Evolutionary conservation across 768 basidiomycete genomes (phyloP), one percentile per base, ranked within the genome.

Genomic region (Pleurotus citrinopileatus): DNA sequence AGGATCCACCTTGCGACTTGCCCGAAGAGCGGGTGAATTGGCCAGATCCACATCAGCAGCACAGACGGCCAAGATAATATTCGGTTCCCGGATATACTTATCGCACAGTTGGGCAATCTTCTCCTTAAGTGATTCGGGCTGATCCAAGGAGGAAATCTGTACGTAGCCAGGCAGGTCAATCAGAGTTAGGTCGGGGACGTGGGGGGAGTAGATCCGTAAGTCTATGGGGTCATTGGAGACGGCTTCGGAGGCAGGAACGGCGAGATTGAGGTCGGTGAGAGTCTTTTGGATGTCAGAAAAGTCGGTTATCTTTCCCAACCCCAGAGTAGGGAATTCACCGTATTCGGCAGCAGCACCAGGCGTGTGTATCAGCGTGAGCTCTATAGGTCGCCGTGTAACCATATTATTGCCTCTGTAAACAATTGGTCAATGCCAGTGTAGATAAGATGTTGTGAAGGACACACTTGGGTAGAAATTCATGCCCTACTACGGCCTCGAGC

Each of bases 81-180:
- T 99, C n/a, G 97, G 96, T 66, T 98, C 94, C n/a, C 91, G 85
- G 62, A 99, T 99, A 68, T 99, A 99, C 66, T 87, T 91, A 54
- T 98, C 97, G 70, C 97, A 98, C 0, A 99, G 75, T 7, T 66
- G 62, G 0, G 89, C 76, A 57, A 99, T 96, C 70, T 98, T 96
- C 64, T 96, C 93, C 67, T 93, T 97, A 57, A 99, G 80, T 17
- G 80, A 77, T 59, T 98, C 95, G 0, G 97, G 97, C 66, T 99
- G 97, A 73, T 99, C 96, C 73, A 98, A 73, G 42, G 91, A 94
- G 3, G 91, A 77, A 38, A 98, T 90, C 66, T 99, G 96, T 54
- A 99, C 86, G 68, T 99, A 99, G 2, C 97, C 97, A 1, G 97
- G 97, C 8, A 99, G 77, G 70, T 98, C 97, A 63, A 99, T 97